Conservation (phyloP, 1,284 basidiomycete species). For the Filobasidium uniguttulatum region DNA sequence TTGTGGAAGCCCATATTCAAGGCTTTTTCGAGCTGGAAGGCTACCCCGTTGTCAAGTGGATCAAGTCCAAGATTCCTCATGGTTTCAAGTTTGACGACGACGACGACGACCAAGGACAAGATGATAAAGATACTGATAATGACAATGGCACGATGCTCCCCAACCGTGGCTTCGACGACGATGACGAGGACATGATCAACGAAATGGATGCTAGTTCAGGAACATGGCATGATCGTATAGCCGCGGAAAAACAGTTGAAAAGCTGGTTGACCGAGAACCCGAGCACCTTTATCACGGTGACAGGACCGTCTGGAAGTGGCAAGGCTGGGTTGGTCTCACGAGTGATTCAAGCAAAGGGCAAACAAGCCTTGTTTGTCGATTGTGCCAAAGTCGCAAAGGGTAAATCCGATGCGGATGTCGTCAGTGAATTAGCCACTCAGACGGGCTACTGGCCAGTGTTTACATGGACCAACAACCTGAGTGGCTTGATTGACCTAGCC, state of each 20-base stretch:
- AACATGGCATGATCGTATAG: conserved; percentile 68
- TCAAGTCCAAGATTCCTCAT: conserved; percentile 19
- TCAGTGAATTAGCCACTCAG: conserved; percentile 58
- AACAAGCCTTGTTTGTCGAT: conserved; percentile 66
- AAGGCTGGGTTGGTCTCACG: conserved; percentile 59
- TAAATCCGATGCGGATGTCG: conserved; percentile 55
- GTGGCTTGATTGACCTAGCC: conserved; percentile 80
- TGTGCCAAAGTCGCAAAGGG: conserved; percentile 62
- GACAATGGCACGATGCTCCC: neutral
- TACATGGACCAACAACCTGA: conserved; percentile 72
- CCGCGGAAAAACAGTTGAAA: conserved; percentile 55
- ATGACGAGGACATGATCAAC: conserved; percentile 17
- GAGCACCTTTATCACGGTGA: conserved; percentile 51
- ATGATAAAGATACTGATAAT: too few relatives aligned
- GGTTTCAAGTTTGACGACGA: conserved; percentile 9
- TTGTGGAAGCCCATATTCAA: conserved; percentile 67
- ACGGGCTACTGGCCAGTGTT: conserved; percentile 83
- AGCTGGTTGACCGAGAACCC: conserved; percentile 63
- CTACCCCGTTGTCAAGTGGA: conserved; percentile 29
- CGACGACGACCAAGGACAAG: conserved; percentile 1
- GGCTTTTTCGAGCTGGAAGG: conserved; percentile 59
- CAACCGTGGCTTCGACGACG: conserved; percentile 8
- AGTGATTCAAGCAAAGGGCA: conserved; percentile 47
- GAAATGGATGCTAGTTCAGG: conserved; percentile 26
- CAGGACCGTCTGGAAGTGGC: conserved; percentile 84